Conservation (phyloP, 2,329 filamentous ascomycete genomes). For the Ceratocystis papillata region DNA sequence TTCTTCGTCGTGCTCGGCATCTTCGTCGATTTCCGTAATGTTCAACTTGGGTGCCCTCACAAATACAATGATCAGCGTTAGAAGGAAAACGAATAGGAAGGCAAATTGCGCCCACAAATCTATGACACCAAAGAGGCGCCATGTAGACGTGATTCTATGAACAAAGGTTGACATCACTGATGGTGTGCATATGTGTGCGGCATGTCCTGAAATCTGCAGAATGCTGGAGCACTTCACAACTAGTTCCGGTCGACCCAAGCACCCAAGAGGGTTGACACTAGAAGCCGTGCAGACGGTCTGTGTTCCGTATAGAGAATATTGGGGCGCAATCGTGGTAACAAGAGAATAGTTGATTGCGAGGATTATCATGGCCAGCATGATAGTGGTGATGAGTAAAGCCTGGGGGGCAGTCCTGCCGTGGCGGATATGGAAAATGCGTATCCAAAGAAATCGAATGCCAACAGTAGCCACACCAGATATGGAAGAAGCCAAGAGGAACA, state of each 20-base stretch:
- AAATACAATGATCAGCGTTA: constrained; percentile 68
- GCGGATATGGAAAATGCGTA: constrained; percentile 82
- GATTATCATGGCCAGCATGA: constrained; percentile 79
- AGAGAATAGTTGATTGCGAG: constrained; percentile 88
- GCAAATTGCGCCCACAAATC: constrained; percentile 94
- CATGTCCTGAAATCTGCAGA: constrained; percentile 51
- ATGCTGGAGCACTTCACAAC: constrained; percentile 75
- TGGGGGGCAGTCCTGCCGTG: constrained; percentile 84
- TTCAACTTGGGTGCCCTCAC: constrained; percentile 72
- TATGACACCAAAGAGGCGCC: constrained; percentile 87
- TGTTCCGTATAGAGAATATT: constrained; percentile 87
- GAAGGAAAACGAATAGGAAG: constrained; percentile 72
- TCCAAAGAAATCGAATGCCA: constrained; percentile 93
- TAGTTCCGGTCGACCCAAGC: constrained; percentile 56
- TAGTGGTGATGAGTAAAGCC: constrained; percentile 79
- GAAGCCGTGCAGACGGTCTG: constrained; percentile 84
- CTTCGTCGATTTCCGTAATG: constrained; percentile 69
- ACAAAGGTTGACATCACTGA: constrained; percentile 86
- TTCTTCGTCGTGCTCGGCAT: constrained; percentile 85
- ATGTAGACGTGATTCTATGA: constrained; percentile 84
- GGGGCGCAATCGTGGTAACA: constrained; percentile 86
- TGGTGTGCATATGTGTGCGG: constrained; percentile 75
- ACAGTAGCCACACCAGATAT: constrained; percentile 76
- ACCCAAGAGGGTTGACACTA: constrained; percentile 58
- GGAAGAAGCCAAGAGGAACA: constrained; percentile 81